Evolutionary conservation across 2,329 filamentous ascomycete species (phyloP), one percentile per base, ranked within the genome.

Genomic region (Verticillium longisporum): DNA sequence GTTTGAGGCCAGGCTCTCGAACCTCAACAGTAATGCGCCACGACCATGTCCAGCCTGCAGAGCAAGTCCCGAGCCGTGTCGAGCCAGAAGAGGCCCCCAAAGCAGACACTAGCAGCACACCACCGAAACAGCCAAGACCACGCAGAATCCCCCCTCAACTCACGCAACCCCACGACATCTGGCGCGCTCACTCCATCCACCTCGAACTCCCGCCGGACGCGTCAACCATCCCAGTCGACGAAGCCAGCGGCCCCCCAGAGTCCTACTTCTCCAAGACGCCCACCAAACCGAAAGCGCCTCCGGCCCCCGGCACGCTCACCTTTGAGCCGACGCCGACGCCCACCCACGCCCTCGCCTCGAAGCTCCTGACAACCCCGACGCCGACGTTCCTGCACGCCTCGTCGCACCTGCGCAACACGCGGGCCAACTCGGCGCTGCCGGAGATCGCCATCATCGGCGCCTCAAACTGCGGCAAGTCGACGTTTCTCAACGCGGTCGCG

Each of bases 401-500:
- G 18, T 76, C 76, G 41, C 67, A 70, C 55, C 78, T 84, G 64
- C 75, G 59, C 69, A 82, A 67, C 76, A 86, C 62, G 76, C 75
- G 34, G 32, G 69, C 77, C 67, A 86, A 86, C 70, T 77, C 77
- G 31, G 75, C 76, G 63, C 73, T 80, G 4, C 84, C 84, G 55
- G 84, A 87, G 65, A 83, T 96, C 58, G 89, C 91, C 70, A 83
- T 96, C 55, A 85, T 96, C 41, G 92, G 92, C 54, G 92, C 93
- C 68, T 92, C 91, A 66, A 96, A 96, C 71, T 91, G 92, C 53
- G 92, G 92, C 70, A 96, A 96, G 73, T 95, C 91, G 1, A 91
- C 91, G 15, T 89, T 96, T 66, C 88, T 96, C 75, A 96, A 96
- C 70, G 89, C 89, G 18, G 82, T 96, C 37, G 63, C 68, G 31